Conservation (phyloP, 306 rosid genomes). For the Morella rubra region DNA sequence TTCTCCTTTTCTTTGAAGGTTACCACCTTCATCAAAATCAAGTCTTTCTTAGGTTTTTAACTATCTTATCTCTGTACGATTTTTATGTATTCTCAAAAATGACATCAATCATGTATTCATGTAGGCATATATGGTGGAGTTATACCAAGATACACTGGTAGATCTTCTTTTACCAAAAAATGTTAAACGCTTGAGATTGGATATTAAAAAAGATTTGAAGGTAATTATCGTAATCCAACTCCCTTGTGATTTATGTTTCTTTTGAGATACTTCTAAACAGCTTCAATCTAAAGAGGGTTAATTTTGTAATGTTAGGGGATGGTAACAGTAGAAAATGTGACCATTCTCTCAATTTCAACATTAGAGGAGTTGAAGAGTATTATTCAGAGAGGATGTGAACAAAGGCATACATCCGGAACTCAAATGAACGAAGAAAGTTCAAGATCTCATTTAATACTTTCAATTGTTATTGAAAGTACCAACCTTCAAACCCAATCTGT, state of each 20-base stretch:
- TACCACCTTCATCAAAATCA: neutral
- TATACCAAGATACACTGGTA: constrained; percentile 92
- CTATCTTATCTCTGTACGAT: neutral
- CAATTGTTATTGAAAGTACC: constrained; percentile 79
- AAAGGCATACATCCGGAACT: constrained; percentile 75
- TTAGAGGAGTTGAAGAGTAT: constrained; percentile 67
- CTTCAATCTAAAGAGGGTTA: neutral
- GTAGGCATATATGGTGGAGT: constrained; percentile 92
- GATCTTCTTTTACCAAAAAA: constrained; percentile 80
- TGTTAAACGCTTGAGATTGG: constrained; percentile 70
- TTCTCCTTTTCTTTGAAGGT: constrained; percentile 65
- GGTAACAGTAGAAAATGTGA: constrained; percentile 82
- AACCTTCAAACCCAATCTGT: constrained; percentile 91
- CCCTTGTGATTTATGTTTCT: constrained; percentile 1
- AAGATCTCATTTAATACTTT: constrained; percentile 85
- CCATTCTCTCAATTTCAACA: constrained; percentile 61
- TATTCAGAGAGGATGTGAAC: constrained; percentile 79
- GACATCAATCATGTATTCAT: constrained; percentile 15
- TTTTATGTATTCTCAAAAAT: constrained; percentile 13
- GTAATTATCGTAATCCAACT: constrained; percentile 30
- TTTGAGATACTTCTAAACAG: neutral
- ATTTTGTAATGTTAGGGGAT: constrained; percentile 63
- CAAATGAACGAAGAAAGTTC: constrained; percentile 95
- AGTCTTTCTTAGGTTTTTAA: constrained; percentile 9
- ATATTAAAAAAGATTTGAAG: constrained; percentile 92